These are phyloP conservation scores for Mycena haematopus DNA, from an alignment of 768 basidiomycete species.

Conservation along the genomic window DNA sequence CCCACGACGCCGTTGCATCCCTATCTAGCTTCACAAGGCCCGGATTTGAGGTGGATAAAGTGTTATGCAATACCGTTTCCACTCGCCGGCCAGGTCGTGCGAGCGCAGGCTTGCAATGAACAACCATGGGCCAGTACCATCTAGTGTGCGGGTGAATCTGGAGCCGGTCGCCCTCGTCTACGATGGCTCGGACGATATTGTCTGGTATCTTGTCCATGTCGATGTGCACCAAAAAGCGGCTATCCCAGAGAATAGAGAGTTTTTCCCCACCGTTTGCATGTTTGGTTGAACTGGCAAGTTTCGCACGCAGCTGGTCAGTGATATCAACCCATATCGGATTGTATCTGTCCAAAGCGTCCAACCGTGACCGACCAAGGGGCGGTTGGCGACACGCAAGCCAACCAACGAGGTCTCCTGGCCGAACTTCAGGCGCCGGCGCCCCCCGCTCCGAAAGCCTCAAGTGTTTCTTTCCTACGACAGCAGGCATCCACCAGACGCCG, in stretches of 20 bases:
- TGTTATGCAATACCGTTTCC: slow-evolving; percentile 22
- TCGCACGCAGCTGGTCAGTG: slow-evolving; percentile 37
- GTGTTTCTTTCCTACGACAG: slow-evolving; percentile 39
- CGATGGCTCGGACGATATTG: slow-evolving; percentile 39
- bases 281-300: slow-evolving; percentile 8
- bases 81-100: no score
- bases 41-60: background rate
- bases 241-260: slow-evolving; percentile 63
- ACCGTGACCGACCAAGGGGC: slow-evolving; percentile 44
- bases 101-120: slow-evolving; percentile 36
- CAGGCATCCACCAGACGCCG: slow-evolving; percentile 70
- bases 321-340: slow-evolving; percentile 48
- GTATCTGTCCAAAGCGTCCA: slow-evolving; percentile 32
- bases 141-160: slow-evolving; percentile 45
- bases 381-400: slow-evolving; percentile 74
- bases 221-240: slow-evolving; percentile 64
- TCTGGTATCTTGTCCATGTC: slow-evolving; percentile 50
- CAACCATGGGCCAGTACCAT: slow-evolving; percentile 58
- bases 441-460: slow-evolving; percentile 28
- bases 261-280: slow-evolving; percentile 23
- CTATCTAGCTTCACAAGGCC: slow-evolving; percentile 13
- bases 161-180: slow-evolving; percentile 33
- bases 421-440: background rate
- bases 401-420: slow-evolving; percentile 38
- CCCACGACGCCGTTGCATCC: slow-evolving; percentile 8